phyloP scores from a whole-genome alignment of 73 alveolate genomes.

The Tetrahymena thermophila region DNA sequence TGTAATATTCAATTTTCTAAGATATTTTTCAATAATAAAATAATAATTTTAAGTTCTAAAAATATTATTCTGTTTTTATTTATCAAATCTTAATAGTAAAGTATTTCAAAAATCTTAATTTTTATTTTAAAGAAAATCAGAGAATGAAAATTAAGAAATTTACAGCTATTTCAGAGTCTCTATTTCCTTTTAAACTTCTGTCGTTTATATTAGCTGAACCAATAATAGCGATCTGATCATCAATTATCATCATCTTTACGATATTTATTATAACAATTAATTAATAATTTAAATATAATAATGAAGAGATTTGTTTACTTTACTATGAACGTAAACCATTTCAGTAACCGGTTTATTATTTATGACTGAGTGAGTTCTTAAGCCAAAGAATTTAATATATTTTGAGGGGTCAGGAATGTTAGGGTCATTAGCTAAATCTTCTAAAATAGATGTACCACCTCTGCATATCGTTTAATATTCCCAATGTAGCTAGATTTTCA shows the following conservation, averaged over 20 bases:
- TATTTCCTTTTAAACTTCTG: slow-evolving; percentile 82
- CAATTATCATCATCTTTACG: slow-evolving; percentile 41
- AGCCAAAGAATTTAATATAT: slow-evolving; percentile 74
- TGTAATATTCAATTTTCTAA: too few relatives aligned
- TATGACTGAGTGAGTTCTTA: slow-evolving; percentile 78
- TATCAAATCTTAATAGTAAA: too few relatives aligned
- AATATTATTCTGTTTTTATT: too few relatives aligned
- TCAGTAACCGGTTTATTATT: slow-evolving; percentile 78
- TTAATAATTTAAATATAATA: too few relatives aligned
- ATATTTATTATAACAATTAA: slow-evolving; percentile 82
- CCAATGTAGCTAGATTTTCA: slow-evolving; percentile 68
- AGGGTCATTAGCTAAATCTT: slow-evolving; percentile 51
- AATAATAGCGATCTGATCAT: slow-evolving; percentile 45
- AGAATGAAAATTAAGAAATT: neutral
- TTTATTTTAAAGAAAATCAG: too few relatives aligned
- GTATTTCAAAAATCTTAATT: too few relatives aligned
- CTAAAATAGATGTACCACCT: slow-evolving; percentile 62
- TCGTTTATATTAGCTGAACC: slow-evolving; percentile 96
- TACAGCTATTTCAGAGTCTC: slow-evolving; percentile 88
- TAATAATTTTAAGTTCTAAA: too few relatives aligned
- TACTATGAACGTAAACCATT: slow-evolving; percentile 88
- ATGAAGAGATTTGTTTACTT: too few relatives aligned
- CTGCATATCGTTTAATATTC: slow-evolving; percentile 65
- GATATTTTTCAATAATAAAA: too few relatives aligned
- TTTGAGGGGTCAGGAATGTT: slow-evolving; percentile 70